Base-by-base conservation (phyloP, 2,329 filamentous ascomycete species). In the Penicillium sp. region DNA sequence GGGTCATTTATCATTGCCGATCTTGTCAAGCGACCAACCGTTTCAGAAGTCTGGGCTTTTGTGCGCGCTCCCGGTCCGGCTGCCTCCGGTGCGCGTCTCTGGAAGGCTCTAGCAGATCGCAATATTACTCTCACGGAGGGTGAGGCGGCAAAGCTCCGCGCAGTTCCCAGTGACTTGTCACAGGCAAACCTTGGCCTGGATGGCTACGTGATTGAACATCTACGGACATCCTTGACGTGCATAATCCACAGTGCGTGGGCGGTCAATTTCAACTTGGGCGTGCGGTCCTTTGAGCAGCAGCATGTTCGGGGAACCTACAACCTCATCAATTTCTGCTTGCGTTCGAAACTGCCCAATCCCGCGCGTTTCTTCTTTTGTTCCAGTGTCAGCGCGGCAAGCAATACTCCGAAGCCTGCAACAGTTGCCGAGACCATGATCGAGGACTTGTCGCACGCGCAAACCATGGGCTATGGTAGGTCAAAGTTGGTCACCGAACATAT, bases 211-310 rank as follows among this genome's bases (percentile, higher is more conserved):
- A 6, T 63, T 48, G 40, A 61, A 0, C 43, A 61, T 3, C 54
- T 83, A 1, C 63, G 65, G 1, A 47, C 51, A 2, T 64, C 73
- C 28, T 60, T 70, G 1, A 77, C 75, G 1, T 59, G 72, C 2
- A 67, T 87, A 11, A 72, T 86, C 35, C 80, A 84, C 54, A 69
- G 79, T 3, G 80, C 80, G 10, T 84, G 81, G 80, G 70, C 76
- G 1, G 81, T 84, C 13, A 83, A 84, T 57, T 84, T 84, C 63
- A 75, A 73, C 13, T 66, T 81, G 26, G 72, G 73, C 3, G 67
- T 84, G 1, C 62, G 63, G 25, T 77, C 73, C 37, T 84, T 84
- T 48, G 71, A 72, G 33, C 68, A 70, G 28, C 73, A 78, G 39
- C 73, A 76, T 44, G 74, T 83, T 25, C 63, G 65, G 2, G 74